Evolutionary conservation across 257 asterid genomes (phyloP).

Genomic region (Rubia yunnanensis): DNA sequence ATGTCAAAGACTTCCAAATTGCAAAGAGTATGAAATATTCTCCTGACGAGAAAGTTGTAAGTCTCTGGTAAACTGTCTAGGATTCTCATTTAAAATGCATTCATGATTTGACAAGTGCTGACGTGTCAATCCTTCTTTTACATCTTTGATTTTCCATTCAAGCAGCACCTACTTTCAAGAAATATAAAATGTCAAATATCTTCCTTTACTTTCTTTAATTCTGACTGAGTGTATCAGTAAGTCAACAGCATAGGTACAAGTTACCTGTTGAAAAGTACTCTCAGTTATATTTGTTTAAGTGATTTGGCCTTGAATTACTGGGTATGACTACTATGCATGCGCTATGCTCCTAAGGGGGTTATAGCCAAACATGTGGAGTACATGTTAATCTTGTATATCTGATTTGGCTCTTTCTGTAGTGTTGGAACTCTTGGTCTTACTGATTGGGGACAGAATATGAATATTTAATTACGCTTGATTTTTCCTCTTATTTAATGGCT

Average conservation of each 20-base stretch:
- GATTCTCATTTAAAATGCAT: background rate
- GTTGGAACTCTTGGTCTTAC: background rate
- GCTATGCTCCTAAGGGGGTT: background rate
- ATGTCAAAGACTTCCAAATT: constrained; percentile 62
- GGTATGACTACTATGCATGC: background rate
- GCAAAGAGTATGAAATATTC: constrained; percentile 37
- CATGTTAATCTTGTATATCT: background rate
- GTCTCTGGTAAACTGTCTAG: constrained; percentile 20
- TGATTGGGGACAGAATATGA: background rate
- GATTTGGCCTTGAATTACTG: background rate
- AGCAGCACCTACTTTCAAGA: background rate
- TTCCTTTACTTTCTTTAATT: background rate
- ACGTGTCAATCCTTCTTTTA: background rate
- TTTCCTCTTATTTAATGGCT: background rate
- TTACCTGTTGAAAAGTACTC: background rate
- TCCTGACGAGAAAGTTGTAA: constrained; percentile 55
- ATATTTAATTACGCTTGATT: too few species aligned
- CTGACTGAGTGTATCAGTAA: background rate
- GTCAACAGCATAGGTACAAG: background rate
- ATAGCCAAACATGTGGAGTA: background rate
- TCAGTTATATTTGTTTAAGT: background rate
- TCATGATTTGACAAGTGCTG: background rate
- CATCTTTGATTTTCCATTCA: background rate
- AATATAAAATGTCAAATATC: background rate
- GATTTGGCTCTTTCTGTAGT: background rate